Evolutionary conservation across 2,329 filamentous ascomycete species (phyloP).

Genomic region (Pestalotiopsis sp.): DNA sequence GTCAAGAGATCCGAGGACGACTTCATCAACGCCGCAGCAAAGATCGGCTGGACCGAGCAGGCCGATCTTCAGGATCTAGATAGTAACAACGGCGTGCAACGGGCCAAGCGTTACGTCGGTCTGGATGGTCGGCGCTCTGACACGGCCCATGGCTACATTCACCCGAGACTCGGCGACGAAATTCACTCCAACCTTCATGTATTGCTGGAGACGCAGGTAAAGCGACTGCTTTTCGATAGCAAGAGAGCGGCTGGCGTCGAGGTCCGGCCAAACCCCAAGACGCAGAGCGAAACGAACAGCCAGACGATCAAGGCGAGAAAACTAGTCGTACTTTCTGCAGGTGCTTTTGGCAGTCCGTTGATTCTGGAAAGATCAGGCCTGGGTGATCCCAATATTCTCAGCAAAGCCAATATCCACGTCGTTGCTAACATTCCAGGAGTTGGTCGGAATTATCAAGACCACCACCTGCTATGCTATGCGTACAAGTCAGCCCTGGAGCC

Average conservation of each 20-base stretch:
- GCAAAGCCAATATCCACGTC: slow-evolving; percentile 29
- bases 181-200: slow-evolving; percentile 53
- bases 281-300: background rate
- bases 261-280: slow-evolving; percentile 17
- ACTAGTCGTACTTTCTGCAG: slow-evolving; percentile 41
- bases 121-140: slow-evolving; percentile 51
- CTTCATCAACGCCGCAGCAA: slow-evolving; percentile 47
- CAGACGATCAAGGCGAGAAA: slow-evolving; percentile 42
- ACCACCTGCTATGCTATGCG: slow-evolving; percentile 47
- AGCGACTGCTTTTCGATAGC: slow-evolving; percentile 18
- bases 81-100: slow-evolving; percentile 24
- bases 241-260: slow-evolving; percentile 16
- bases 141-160: slow-evolving; percentile 49
- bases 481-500: slow-evolving; percentile 34
- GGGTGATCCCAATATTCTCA: slow-evolving; percentile 43
- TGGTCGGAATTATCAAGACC: slow-evolving; percentile 48
- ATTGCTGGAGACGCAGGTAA: slow-evolving; percentile 50
- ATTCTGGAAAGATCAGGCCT: slow-evolving; percentile 55
- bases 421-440: slow-evolving; percentile 45
- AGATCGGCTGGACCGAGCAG: slow-evolving; percentile 52
- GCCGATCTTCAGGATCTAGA: slow-evolving; percentile 54
- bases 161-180: slow-evolving; percentile 45
- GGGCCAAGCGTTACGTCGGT: slow-evolving; percentile 18
- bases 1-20: slow-evolving; percentile 41
- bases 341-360: slow-evolving; percentile 41